Base-by-base conservation (phyloP, 1,139 yeast genomes). In the Entelexis paramagnoliae region DNA sequence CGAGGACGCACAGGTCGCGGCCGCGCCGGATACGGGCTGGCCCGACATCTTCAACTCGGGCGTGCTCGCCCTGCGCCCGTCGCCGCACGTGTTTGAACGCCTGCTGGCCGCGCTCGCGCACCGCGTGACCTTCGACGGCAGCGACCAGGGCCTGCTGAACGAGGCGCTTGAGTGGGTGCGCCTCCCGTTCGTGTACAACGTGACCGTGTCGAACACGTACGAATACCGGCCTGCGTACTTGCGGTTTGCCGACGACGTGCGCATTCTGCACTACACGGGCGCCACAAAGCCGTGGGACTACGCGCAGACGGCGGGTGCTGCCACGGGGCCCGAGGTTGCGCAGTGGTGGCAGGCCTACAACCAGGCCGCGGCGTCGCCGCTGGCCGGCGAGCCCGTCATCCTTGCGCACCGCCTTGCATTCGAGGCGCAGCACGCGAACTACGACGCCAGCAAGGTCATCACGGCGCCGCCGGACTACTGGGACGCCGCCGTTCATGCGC, bases 41-140 rank as follows among this genome's bases (percentile, higher is more conserved):
- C 97, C 97, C 0, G 97, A 91, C 67, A 76, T 86, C 61, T 91
- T 91, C 73, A 91, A 91, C 68, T 81, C 94, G 24, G 97, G 97
- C 9, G 80, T 91, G 39, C 75, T 91, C 65, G 73, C 81, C 9
- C 39, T 50, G 28, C 44, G 44, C 11, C 62, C 46, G 58, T 45
- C 50, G 29, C 32, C 34, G 4, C 30, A 16, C 4, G 32, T 46
- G 29, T 46, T 43, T 35, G 32, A 28, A 9, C 28, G 41, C 22
- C 56, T 55, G 22, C 36, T 47, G 8, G 17, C 6, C 9, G 35
- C 16, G 7, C 47, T 48, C 6, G 28, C 46, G 20, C 24, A 13
- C 20, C 64, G 66, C 16, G 70, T 74, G 19, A 79, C 91, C 0
- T 86, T 88, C 63, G 97, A 89, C 66, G 96, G 96, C 50, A 95